Evolutionary conservation across 1,284 basidiomycete species (phyloP), one percentile per base, ranked within the genome.

Genomic region (Apiotrichum brassicae): DNA sequence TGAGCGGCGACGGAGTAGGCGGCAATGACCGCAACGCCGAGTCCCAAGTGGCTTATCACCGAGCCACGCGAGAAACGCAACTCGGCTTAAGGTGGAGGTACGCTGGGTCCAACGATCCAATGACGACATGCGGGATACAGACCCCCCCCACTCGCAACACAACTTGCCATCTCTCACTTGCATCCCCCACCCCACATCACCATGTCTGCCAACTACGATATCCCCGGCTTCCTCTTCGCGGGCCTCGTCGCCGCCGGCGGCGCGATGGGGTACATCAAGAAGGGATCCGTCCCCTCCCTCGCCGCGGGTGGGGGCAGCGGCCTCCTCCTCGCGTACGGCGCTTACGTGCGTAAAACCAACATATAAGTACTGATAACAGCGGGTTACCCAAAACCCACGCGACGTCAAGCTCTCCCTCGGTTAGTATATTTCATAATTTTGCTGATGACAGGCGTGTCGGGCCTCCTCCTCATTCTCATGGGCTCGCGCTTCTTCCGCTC

Each of bases 271-370:
- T 65, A 55, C 33, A 37, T 66, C 43, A 55, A 62, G 40, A 61
- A 60, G 49, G 65, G 69, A 3, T 70, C 68, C 4, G 46, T 60
- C 23, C 49, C 65, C n/a, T 70, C 67, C 3, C 54, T 67, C 8
- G 46, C 65, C 20, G 62, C 65, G 20, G 66, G 66, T 19, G 57
- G 51, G 3, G 40, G 50, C 11, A 59, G 56, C 4, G 64, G 61
- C 16, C 14, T 58, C 16, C 52, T 59, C 18, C 62, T 63, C 12
- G 63, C 49, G 1, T 67, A 66, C 45, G 68, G 65, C n/a, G 66
- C 68, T 6, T 61, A 59, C 33, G 67, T 70, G 30, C 43, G 67
- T 56, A 7, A 2, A n/a, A n/a, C n/a, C 18, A 19, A 11, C 11
- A 30, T 30, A 11, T 30, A 9, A 22, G 8, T 37, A 33, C 23